Evolutionary conservation across 2,329 filamentous ascomycete genomes (phyloP).

Genomic region (Fusarium sp.): DNA sequence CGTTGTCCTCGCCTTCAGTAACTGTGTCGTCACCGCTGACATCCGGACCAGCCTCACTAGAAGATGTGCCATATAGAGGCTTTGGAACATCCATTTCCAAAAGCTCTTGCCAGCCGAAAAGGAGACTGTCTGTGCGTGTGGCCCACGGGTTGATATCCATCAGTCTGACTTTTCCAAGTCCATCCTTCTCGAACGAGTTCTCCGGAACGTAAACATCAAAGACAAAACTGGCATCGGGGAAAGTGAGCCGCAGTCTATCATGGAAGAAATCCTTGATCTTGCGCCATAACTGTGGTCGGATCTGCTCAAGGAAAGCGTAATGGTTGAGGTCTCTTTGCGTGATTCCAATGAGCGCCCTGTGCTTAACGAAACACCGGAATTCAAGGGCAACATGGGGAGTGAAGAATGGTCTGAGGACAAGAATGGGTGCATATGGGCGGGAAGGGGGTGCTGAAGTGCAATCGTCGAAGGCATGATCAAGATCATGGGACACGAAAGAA

Average conservation of each 20-base stretch:
- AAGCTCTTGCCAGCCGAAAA: constrained; percentile 92
- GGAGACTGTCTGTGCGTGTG: constrained; percentile 83
- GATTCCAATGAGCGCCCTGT: constrained; percentile 82
- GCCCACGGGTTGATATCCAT: constrained; percentile 98
- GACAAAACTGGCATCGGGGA: constrained; percentile 84
- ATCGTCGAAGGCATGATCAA: constrained; percentile 92
- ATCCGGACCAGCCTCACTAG: constrained; percentile 47
- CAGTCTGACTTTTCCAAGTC: constrained; percentile 81
- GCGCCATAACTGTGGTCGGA: constrained; percentile 74
- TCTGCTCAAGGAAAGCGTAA: constrained; percentile 79
- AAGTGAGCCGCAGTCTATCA: constrained; percentile 76
- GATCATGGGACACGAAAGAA: constrained; percentile 92
- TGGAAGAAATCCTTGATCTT: constrained; percentile 83
- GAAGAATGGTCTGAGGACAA: constrained; percentile 90
- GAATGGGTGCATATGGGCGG: constrained; percentile 74
- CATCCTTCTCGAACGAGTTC: constrained; percentile 62
- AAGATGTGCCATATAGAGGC: constrained; percentile 64
- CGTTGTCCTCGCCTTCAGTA: constrained; percentile 55
- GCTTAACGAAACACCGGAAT: constrained; percentile 94
- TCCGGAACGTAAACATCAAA: constrained; percentile 95
- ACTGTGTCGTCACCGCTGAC: constrained; percentile 53
- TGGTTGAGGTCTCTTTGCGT: constrained; percentile 91
- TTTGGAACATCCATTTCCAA: constrained; percentile 74
- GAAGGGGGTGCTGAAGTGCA: constrained; percentile 56
- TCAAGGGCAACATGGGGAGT: constrained; percentile 90